A percentile compares a stretch with the other conserved stretches of the same genome.
Conservation (phyloP, 2,329 filamentous ascomycete genomes). For the Venturia effusa region DNA sequence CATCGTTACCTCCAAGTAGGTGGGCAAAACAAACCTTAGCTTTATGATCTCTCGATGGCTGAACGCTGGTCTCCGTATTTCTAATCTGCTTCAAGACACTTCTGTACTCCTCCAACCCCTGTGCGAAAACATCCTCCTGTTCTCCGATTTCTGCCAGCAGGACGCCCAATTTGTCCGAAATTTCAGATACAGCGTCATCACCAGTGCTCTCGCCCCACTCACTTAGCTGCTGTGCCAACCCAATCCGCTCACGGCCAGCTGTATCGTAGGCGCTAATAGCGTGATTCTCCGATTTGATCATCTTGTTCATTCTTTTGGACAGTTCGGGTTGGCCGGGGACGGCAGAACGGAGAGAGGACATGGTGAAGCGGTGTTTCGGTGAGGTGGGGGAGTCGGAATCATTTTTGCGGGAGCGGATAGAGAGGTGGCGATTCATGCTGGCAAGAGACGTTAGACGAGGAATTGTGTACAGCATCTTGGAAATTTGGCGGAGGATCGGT, state of each 20-base stretch:
- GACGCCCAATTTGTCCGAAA: conserved; percentile 93
- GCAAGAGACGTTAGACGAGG: conserved; percentile 12
- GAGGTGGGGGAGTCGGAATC: conserved; percentile 25
- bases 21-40: conserved; percentile 42
- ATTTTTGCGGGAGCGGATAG: conserved; percentile 56
- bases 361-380: conserved; percentile 62
- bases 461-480: background rate
- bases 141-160: conserved; percentile 86
- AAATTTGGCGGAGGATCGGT: background rate
- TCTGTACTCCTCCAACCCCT: conserved; percentile 77
- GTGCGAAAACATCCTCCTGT: conserved; percentile 81
- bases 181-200: conserved; percentile 77
- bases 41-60: conserved; percentile 81
- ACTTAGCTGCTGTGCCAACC: conserved; percentile 80
- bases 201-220: conserved; percentile 92
- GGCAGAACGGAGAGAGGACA: conserved; percentile 71
- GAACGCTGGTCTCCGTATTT: conserved; percentile 90
- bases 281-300: conserved; percentile 93
- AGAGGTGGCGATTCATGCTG: conserved; percentile 60
- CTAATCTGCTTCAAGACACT: conserved; percentile 79
- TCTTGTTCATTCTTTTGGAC: conserved; percentile 74
- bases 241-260: conserved; percentile 72
- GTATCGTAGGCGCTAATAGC: conserved; percentile 75
- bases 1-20: background rate
- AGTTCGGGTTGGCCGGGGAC: conserved; percentile 70